Percentiles rank a stretch among this genome's conserved stretches.
Conservation (phyloP, 1,284 basidiomycete species). For the Ganoderma lucidum region DNA sequence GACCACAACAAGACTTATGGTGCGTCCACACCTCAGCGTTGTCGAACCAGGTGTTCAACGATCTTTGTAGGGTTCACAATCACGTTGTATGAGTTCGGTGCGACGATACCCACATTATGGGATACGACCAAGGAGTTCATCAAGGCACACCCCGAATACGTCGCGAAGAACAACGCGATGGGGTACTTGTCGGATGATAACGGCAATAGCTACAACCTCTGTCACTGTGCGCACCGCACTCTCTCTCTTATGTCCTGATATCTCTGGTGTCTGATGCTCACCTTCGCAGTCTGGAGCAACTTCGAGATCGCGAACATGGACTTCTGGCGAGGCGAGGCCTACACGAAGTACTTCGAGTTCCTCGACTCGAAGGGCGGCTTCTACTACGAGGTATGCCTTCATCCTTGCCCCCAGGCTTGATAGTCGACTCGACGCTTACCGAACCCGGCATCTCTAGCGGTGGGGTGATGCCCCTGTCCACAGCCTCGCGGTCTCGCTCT, state of each 20-base stretch:
- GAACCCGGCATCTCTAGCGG: slow-evolving; percentile 44
- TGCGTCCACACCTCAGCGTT: slow-evolving; percentile 30
- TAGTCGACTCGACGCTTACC: background rate
- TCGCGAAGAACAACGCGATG: slow-evolving; percentile 74
- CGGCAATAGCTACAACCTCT: slow-evolving; percentile 73
- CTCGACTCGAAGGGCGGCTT: slow-evolving; percentile 80
- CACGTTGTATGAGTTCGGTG: slow-evolving; percentile 77
- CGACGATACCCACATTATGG: slow-evolving; percentile 84
- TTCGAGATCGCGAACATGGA: slow-evolving; percentile 81
- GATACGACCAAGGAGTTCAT: slow-evolving; percentile 75
- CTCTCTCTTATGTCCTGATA: background rate
- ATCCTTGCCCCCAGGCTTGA: background rate
- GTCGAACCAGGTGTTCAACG: background rate
- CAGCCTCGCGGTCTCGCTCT: slow-evolving; percentile 74
- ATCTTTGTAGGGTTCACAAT: slow-evolving; percentile 68
- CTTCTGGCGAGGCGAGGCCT: slow-evolving; percentile 68
- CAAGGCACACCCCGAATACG: slow-evolving; percentile 63
- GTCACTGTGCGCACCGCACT: slow-evolving; percentile 62
- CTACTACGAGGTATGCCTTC: slow-evolving; percentile 70
- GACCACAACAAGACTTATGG: slow-evolving; percentile 76
- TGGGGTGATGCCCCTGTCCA: slow-evolving; percentile 89
- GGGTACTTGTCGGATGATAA: slow-evolving; percentile 73
- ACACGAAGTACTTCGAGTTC: slow-evolving; percentile 76
- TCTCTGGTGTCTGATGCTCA: background rate
- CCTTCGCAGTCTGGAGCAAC: slow-evolving; percentile 73